Evolutionary conservation across 2,329 filamentous ascomycete genomes (phyloP), one percentile per base, ranked within the genome.

Genomic region (Ceratocystis diversiconidia): DNA sequence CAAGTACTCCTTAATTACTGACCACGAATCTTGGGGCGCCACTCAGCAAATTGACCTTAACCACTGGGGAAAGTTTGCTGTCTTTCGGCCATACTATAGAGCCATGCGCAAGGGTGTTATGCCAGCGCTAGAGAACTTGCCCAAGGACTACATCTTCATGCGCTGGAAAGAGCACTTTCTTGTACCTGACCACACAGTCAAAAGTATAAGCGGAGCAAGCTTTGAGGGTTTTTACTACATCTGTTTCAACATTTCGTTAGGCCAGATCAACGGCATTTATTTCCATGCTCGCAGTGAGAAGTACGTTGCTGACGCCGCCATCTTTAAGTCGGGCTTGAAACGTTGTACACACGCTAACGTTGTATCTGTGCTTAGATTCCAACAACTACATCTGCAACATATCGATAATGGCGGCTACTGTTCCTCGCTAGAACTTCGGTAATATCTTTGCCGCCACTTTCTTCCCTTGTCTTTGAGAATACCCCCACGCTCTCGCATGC

Each of bases 141-240:
- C 95, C 73, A 82, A 85, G 69, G 92, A 96, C 70, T 86, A 95
- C 73, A 86, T 99, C 41, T 99, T 96, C 73, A 99, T 99, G 94
- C 85, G 94, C 68, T 99, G 94, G 94, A 99, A 99, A 76, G 94
- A 99, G 73, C 91, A 95, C 72, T 99, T 99, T 72, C 79, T 99
- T 0, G 94, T 99, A 0, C 94, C 94, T 1, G 92, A 99, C 72
- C 94, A 99, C 74, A 84, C 89, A 17, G 91, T 97, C 22, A 84
- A 87, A 68, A 95, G 89, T 10, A 96, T 99, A 68, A 89, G 85
- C 43, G 94, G 94, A 19, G 94, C 94, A 6, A 97, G 92, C 72
- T 99, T 97, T 68, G 94, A 99, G 73, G 94, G 94, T 0, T 99
- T 99, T 74, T 99, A 97, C 74, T 99, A 99, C 73, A 97, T 99